Evolutionary conservation across 2,329 filamentous ascomycete species (phyloP).

Genomic region (Xylaria sp.): DNA sequence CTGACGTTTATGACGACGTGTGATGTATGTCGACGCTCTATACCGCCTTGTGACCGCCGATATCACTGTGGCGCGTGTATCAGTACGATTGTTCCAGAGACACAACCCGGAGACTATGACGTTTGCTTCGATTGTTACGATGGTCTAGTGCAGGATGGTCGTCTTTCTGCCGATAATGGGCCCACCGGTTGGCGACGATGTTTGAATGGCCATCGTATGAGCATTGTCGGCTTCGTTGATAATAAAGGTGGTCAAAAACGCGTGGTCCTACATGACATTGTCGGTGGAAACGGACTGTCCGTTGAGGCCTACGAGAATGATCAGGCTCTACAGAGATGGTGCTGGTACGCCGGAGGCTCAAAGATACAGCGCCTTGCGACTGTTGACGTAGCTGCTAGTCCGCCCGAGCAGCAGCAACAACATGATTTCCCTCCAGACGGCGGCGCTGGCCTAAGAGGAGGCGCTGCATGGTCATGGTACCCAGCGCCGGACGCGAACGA

Average conservation of each 20-base stretch:
- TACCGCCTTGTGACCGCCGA: constrained; percentile 73
- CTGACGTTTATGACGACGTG: constrained; percentile 80
- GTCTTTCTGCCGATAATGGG: constrained; percentile 80
- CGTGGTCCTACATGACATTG: constrained; percentile 74
- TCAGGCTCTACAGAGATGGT: constrained; percentile 60
- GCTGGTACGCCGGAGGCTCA: constrained; percentile 57
- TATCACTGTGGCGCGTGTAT: constrained; percentile 85
- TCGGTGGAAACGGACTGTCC: constrained; percentile 78
- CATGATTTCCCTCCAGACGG: constrained; percentile 76
- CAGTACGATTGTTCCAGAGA: constrained; percentile 58
- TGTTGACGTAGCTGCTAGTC: constrained; percentile 59
- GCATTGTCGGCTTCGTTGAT: constrained; percentile 79
- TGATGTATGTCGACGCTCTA: constrained; percentile 78
- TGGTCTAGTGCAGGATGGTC: constrained; percentile 68
- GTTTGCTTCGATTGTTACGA: constrained; percentile 83
- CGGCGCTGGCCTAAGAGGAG: constrained; percentile 70
- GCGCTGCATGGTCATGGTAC: constrained; percentile 82
- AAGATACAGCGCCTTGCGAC: constrained; percentile 61
- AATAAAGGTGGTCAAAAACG: constrained; percentile 73
- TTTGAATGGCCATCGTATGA: constrained; percentile 83
- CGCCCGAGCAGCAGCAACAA: constrained; percentile 45
- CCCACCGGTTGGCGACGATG: constrained; percentile 86
- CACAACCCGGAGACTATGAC: constrained; percentile 80
- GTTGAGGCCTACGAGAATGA: constrained; percentile 62
- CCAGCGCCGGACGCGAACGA: constrained; percentile 72